phyloP scores from a whole-genome alignment of 768 basidiomycete genomes.

The Plicaturopsis crispa region DNA sequence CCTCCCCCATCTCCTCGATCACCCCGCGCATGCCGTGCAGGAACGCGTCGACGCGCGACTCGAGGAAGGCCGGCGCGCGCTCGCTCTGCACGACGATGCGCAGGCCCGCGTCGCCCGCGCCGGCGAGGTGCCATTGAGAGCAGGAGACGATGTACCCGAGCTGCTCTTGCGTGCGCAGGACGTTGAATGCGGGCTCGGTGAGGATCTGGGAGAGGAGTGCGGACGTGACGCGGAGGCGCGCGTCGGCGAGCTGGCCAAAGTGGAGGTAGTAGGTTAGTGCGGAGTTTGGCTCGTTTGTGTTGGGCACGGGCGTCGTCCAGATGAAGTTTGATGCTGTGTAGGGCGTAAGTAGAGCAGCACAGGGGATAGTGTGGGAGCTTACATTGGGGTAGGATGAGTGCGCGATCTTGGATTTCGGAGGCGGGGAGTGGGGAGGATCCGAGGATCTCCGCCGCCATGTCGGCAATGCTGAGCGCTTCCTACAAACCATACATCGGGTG shows the following conservation, averaged over 20 bases:
- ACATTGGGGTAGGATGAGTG: slow-evolving; percentile 70
- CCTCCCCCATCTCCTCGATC: slow-evolving; percentile 61
- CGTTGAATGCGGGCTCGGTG: slow-evolving; percentile 86
- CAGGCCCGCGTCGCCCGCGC: slow-evolving; percentile 67
- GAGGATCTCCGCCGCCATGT: slow-evolving; percentile 64
- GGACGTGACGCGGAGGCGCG: slow-evolving; percentile 55
- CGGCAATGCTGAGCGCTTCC: slow-evolving; percentile 73
- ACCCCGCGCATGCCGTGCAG: slow-evolving; percentile 62
- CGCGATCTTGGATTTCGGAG: slow-evolving; percentile 44
- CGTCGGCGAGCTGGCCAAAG: slow-evolving; percentile 62
- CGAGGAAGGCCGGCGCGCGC: slow-evolving; percentile 69
- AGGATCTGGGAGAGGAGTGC: slow-evolving; percentile 78
- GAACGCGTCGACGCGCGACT: slow-evolving; percentile 85
- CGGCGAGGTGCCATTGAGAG: slow-evolving; percentile 44
- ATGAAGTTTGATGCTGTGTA: slow-evolving; percentile 60
- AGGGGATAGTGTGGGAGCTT: slow-evolving; percentile 8
- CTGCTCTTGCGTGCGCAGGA: slow-evolving; percentile 90
- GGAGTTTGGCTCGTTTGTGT: slow-evolving; percentile 83
- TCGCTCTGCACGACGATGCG: slow-evolving; percentile 89
- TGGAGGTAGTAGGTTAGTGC: slow-evolving; percentile 81
- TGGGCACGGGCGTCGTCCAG: slow-evolving; percentile 61
- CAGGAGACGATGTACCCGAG: slow-evolving; percentile 87
- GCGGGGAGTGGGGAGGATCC: slow-evolving; percentile 43
- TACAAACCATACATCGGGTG: slow-evolving; percentile 24
- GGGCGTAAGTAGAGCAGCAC: slow-evolving; percentile 8